These are phyloP conservation scores for Peronospora farinosa DNA, from an alignment of 352 stramenopile species.

Conservation along the genomic window DNA sequence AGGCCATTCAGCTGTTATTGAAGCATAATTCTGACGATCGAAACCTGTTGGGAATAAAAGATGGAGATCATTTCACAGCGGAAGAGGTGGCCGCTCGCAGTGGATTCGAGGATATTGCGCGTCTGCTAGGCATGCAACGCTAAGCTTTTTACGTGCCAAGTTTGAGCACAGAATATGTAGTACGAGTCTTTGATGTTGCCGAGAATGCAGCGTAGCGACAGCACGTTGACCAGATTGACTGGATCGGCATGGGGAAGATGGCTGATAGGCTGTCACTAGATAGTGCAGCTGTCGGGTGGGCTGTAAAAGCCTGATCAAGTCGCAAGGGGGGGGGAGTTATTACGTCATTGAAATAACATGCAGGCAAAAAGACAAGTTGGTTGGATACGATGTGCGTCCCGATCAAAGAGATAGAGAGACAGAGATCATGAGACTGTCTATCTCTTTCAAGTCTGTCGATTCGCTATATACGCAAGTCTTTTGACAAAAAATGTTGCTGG, in stretches of 20 bases:
- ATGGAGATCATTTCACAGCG: constrained; percentile 22
- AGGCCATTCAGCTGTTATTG: constrained; percentile 21
- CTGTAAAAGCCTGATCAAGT: too few relatives aligned
- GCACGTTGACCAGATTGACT: background rate
- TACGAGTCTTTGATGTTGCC: background rate
- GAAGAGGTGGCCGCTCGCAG: constrained; percentile 23
- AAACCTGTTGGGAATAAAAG: constrained; percentile 14
- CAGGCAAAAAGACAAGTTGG: background rate
- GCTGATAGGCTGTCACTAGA: background rate
- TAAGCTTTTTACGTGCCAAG: background rate
- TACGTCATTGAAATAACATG: too few relatives aligned
- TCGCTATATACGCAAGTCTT: too few relatives aligned
- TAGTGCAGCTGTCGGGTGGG: background rate
- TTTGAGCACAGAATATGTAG: background rate
- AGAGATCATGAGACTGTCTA: background rate
- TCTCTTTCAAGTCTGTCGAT: background rate
- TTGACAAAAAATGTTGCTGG: too few relatives aligned
- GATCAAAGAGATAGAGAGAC: background rate
- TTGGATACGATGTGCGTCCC: background rate
- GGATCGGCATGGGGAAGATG: background rate
- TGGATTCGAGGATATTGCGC: constrained; percentile 23
- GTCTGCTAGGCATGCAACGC: constrained; percentile 11
- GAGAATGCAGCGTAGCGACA: background rate
- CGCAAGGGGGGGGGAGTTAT: too few relatives aligned
- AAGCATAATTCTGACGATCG: constrained; percentile 9